Conservation (phyloP, 495 filamentous ascomycete genomes). For the Corynascus novoguineensis region DNA sequence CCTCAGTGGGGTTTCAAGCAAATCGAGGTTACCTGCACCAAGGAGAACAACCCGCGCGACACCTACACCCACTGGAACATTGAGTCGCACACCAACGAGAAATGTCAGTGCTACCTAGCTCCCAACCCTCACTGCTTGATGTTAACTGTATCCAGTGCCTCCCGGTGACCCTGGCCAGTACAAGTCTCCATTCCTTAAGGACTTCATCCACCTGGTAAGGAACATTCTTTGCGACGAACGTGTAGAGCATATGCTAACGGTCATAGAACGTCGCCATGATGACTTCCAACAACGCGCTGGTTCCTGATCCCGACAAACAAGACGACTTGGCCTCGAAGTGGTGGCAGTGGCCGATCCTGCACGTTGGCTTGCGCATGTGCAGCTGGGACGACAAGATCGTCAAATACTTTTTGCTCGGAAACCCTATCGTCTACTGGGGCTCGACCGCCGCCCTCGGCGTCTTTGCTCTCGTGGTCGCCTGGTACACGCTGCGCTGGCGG, state of each 20-base stretch:
- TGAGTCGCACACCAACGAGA: slow-evolving; percentile 90
- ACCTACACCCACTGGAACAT: slow-evolving; percentile 99
- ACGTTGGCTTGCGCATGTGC: slow-evolving; percentile 97
- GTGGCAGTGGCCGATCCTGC: slow-evolving; percentile 97
- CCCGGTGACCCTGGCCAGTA: slow-evolving; percentile 87
- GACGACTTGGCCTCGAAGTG: slow-evolving; percentile 94
- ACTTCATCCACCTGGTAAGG: slow-evolving; percentile 77
- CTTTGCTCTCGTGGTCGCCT: slow-evolving; percentile 64
- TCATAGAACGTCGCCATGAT: slow-evolving; percentile 91
- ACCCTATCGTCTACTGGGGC: slow-evolving; percentile 94
- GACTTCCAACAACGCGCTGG: slow-evolving; percentile 98
- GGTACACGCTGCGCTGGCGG: slow-evolving; percentile 94
- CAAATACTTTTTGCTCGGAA: slow-evolving; percentile 98
- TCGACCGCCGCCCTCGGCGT: slow-evolving; percentile 70
- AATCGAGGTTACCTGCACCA: slow-evolving; percentile 92
- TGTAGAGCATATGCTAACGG: slow-evolving; percentile 6
- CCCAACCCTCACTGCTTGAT: not conserved
- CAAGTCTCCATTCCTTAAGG: slow-evolving; percentile 91
- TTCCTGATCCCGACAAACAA: slow-evolving; percentile 98
- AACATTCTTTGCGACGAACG: not conserved
- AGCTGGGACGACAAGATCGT: slow-evolving; percentile 93
- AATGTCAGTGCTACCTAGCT: slow-evolving; percentile 57
- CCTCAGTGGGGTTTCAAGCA: slow-evolving; percentile 99
- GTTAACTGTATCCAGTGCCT: slow-evolving; percentile 59
- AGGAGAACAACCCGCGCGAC: slow-evolving; percentile 87